A percentile compares a stretch with the other conserved stretches of the same genome.
These are phyloP conservation scores for Sordariomycetes sp. DNA, from an alignment of 2,329 filamentous ascomycete genomes.

Conservation along the genomic window DNA sequence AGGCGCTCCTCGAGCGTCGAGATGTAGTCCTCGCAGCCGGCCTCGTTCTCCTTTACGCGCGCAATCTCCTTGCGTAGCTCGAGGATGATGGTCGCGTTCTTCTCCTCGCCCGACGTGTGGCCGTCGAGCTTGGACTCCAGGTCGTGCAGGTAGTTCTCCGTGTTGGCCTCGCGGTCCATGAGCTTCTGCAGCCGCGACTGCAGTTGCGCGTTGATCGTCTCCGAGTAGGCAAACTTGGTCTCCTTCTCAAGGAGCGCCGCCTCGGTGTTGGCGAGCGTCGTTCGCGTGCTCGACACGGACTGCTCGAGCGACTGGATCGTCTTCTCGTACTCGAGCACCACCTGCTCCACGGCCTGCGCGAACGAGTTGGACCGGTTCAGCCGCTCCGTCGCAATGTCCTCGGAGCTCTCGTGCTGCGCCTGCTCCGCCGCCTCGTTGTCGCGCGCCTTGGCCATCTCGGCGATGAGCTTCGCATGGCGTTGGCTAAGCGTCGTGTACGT, in stretches of 20 bases:
- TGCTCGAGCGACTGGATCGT: conserved; percentile 91
- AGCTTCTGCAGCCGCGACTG: conserved; percentile 86
- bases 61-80: conserved; percentile 87
- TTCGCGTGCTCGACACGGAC: conserved; percentile 77
- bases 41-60: conserved; percentile 79
- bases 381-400: conserved; percentile 72
- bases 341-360: conserved; percentile 87
- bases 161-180: conserved; percentile 80
- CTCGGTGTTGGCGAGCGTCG: conserved; percentile 72
- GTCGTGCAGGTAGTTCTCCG: conserved; percentile 85
- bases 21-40: conserved; percentile 88
- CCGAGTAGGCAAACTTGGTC: conserved; percentile 82
- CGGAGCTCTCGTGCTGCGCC: conserved; percentile 42
- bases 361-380: conserved; percentile 93
- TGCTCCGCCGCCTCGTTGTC: conserved; percentile 34
- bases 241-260: conserved; percentile 84
- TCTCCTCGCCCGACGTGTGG: conserved; percentile 83
- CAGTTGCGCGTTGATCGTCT: conserved; percentile 83
- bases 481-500: conserved; percentile 86
- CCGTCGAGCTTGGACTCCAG: conserved; percentile 84
- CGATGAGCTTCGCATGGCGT: conserved; percentile 88
- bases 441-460: conserved; percentile 78
- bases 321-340: conserved; percentile 96
- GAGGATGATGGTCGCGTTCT: conserved; percentile 70
- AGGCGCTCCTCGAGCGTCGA: conserved; percentile 90